phyloP scores from a whole-genome alignment of 2,329 filamentous ascomycete genomes.

The Magnaporthiopsis rhizophila region DNA sequence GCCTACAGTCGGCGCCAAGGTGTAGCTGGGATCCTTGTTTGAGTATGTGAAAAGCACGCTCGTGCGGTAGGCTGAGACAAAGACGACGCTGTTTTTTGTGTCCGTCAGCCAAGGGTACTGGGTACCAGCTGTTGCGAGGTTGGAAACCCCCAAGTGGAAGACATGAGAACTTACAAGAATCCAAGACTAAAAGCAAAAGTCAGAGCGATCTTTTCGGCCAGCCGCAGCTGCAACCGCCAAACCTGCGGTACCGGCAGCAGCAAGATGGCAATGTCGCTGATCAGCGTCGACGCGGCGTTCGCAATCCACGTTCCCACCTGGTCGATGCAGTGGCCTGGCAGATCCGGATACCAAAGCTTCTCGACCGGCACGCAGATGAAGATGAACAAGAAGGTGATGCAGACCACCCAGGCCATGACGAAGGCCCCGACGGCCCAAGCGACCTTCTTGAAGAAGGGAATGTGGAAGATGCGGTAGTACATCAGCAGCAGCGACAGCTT shows the following conservation, averaged over 20 bases:
- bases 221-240: conserved; percentile 35
- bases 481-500: conserved; percentile 42
- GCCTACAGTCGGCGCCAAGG: conserved; percentile 34
- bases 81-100: conserved; percentile 30
- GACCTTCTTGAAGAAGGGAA: conserved; percentile 33
- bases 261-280: conserved; percentile 38
- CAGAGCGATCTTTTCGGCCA: conserved; percentile 33
- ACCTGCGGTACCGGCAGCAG: conserved; percentile 35
- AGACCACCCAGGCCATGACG: conserved; percentile 37
- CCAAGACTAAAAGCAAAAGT: conserved; percentile 36
- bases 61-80: conserved; percentile 39
- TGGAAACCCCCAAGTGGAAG: too few relatives aligned
- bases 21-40: conserved; percentile 33
- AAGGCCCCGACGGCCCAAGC: conserved; percentile 32
- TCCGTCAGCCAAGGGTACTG: too few relatives aligned
- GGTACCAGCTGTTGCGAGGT: too few relatives aligned
- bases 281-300: conserved; percentile 38
- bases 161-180: conserved; percentile 27
- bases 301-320: conserved; percentile 42
- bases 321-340: conserved; percentile 40
- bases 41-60: conserved; percentile 37
- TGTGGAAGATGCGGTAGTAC: conserved; percentile 44
- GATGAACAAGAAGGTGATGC: conserved; percentile 39
- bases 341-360: conserved; percentile 37
- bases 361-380: conserved; percentile 44